Conservation (phyloP, 2,329 filamentous ascomycete genomes). For the Trichoderma brevicompactum region DNA sequence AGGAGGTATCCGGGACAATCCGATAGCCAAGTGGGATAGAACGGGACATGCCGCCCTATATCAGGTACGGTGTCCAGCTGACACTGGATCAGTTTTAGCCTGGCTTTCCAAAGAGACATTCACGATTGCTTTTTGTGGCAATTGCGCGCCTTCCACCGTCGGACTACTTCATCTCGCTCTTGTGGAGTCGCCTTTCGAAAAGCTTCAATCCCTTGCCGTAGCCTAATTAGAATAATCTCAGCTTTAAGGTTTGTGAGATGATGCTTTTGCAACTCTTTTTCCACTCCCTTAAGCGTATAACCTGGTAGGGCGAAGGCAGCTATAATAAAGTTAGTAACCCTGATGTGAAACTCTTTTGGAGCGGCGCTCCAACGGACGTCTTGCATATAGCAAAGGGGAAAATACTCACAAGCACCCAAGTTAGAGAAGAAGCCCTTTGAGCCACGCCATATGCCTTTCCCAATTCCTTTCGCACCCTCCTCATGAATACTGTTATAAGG, state of each 20-base stretch:
- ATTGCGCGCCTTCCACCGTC: slow-evolving; percentile 37
- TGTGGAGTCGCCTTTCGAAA: slow-evolving; percentile 34
- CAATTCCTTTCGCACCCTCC: slow-evolving; percentile 62
- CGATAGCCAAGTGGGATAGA: neutral
- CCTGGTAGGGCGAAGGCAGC: slow-evolving; percentile 54
- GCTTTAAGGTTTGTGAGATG: slow-evolving; percentile 41
- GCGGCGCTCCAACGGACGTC: too few species aligned
- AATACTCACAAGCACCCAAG: slow-evolving; percentile 43
- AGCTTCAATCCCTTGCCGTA: slow-evolving; percentile 40
- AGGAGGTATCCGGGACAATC: neutral
- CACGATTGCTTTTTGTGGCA: neutral
- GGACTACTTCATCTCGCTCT: slow-evolving; percentile 34
- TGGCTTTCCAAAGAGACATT: neutral
- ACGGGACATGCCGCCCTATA: neutral
- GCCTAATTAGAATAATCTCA: slow-evolving; percentile 41
- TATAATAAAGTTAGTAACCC: slow-evolving; percentile 26
- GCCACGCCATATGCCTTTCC: slow-evolving; percentile 60
- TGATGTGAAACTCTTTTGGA: neutral
- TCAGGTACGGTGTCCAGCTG: neutral
- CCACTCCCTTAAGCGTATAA: slow-evolving; percentile 58
- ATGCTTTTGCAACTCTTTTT: slow-evolving; percentile 51
- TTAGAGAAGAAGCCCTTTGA: slow-evolving; percentile 51
- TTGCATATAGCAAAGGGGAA: too few species aligned
- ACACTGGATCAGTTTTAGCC: neutral
- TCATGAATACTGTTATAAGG: slow-evolving; percentile 67